Conservation (phyloP, 1,284 basidiomycete species). For the Austroboletus sp. region DNA sequence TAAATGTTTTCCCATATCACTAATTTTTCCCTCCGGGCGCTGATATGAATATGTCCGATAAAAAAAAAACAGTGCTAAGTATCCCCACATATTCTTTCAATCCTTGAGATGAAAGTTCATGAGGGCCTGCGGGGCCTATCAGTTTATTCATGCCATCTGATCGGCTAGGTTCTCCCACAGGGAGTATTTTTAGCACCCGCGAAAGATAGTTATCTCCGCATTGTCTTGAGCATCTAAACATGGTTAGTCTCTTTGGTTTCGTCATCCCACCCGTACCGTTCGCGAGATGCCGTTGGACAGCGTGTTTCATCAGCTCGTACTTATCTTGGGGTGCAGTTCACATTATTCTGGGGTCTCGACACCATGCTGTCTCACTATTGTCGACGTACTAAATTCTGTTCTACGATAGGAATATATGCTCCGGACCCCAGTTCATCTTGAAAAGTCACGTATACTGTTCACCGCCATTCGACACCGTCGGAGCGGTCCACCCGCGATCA, state of each 20-base stretch:
- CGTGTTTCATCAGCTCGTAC: not conserved
- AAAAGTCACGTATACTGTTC: not conserved
- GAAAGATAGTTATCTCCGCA: conserved; percentile 24
- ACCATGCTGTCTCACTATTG: not conserved
- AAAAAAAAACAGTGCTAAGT: too few species aligned
- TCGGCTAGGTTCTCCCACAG: conserved; percentile 1
- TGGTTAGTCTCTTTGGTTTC: conserved; percentile 11
- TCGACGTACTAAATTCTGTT: not conserved
- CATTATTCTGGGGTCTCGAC: not conserved
- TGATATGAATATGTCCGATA: too few species aligned
- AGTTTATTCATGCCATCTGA: conserved; percentile 12
- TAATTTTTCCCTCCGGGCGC: not conserved
- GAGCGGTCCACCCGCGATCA: conserved; percentile 1
- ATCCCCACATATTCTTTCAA: not conserved
- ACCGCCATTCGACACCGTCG: not conserved
- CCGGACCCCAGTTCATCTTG: not conserved
- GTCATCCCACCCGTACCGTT: not conserved
- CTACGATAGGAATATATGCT: not conserved
- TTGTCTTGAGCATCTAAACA: conserved; percentile 3
- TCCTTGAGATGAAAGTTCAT: conserved; percentile 24
- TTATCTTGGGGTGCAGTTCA: not conserved
- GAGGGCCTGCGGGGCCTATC: conserved; percentile 13
- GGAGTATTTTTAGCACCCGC: conserved; percentile 9
- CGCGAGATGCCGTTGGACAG: not conserved
- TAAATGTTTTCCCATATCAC: conserved; percentile 6